Conservation (phyloP, 371 early-diverging fungal genomes). For the Mucor plumbeus region DNA sequence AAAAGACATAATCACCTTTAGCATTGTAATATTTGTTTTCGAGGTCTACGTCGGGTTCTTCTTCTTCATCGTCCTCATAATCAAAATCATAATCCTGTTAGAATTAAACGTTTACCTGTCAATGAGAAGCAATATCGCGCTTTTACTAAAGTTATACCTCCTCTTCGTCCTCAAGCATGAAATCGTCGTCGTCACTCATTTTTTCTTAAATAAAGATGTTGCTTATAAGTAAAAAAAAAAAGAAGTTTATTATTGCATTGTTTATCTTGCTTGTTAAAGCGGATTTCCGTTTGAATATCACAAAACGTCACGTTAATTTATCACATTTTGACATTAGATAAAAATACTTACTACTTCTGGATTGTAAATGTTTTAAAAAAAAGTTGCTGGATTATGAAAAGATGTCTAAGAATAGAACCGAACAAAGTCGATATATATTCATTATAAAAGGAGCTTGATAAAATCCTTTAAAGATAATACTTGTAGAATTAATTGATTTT, state of each 20-base stretch:
- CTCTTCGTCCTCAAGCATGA: slow-evolving; percentile 80
- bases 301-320: neutral
- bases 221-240: neutral
- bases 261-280: neutral
- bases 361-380: too few species aligned
- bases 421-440: too few species aligned
- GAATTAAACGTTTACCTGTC: neutral
- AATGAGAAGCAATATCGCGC: neutral
- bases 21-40: slow-evolving; percentile 97
- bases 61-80: slow-evolving; percentile 86
- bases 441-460: too few species aligned
- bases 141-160: slow-evolving; percentile 26
- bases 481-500: too few species aligned
- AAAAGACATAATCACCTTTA: slow-evolving; percentile 64
- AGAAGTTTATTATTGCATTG: too few species aligned
- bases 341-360: too few species aligned
- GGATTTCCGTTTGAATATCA: neutral
- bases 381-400: too few species aligned
- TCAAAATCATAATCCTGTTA: slow-evolving; percentile 86
- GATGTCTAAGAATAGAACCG: too few species aligned
- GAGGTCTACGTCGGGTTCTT: slow-evolving; percentile 84
- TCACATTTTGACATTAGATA: neutral
- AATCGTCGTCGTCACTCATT: slow-evolving; percentile 69
- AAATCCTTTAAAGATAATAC: too few species aligned
- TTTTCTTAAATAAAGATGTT: neutral